Evolutionary conservation across 257 asterid species (phyloP).

Genomic region (Rhazya stricta): DNA sequence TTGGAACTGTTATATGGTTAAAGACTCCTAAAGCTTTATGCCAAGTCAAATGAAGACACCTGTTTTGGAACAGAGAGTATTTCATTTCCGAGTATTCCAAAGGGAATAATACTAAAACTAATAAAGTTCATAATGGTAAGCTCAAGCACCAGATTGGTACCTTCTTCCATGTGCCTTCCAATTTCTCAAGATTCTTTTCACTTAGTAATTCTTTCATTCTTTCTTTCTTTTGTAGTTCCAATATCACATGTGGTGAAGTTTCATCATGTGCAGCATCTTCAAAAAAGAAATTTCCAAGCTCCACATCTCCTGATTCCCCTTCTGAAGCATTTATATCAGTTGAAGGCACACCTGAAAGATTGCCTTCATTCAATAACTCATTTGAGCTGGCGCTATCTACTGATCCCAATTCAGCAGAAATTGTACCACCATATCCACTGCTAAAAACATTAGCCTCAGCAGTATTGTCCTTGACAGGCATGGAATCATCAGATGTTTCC

Average conservation of each 20-base stretch:
- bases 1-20: background rate
- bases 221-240: conserved; percentile 70
- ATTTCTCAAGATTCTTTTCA: conserved; percentile 61
- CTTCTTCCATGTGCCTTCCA: conserved; percentile 98
- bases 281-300: conserved; percentile 69
- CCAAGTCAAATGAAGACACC: background rate
- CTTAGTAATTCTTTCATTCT: conserved; percentile 63
- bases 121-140: background rate
- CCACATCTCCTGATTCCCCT: conserved; percentile 61
- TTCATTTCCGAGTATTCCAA: background rate
- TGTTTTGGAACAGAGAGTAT: background rate
- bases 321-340: conserved; percentile 36
- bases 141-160: conserved; percentile 35
- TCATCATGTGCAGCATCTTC: conserved; percentile 51
- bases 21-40: background rate
- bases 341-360: conserved; percentile 25
- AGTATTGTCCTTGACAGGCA: conserved; percentile 32
- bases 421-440: conserved; percentile 31
- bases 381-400: conserved; percentile 27
- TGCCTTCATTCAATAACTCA: conserved; percentile 25
- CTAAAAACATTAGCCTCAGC: conserved; percentile 25
- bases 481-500: conserved; percentile 35
- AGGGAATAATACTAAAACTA: background rate
- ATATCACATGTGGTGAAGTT: conserved; percentile 38
- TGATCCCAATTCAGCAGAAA: conserved; percentile 26